These are phyloP conservation scores for Colletotrichum spinosum DNA, from an alignment of 2,329 filamentous ascomycete species.

Conservation along the genomic window DNA sequence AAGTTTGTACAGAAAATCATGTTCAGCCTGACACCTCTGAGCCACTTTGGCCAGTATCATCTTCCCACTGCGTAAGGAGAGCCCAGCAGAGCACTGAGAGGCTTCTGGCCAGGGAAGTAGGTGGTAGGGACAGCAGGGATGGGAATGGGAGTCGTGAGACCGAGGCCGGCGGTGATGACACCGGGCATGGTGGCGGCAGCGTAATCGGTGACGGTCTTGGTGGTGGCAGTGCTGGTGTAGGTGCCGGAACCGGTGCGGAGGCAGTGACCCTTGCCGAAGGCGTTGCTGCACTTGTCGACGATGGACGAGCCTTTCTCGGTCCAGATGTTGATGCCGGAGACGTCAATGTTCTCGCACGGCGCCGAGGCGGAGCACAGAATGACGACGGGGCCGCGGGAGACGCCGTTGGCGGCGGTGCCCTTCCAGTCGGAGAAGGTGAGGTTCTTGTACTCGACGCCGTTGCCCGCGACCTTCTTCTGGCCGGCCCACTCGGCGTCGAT, in stretches of 20 bases:
- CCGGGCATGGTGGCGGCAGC: slow-evolving; percentile 30
- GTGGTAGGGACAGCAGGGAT: slow-evolving; percentile 32
- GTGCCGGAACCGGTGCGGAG: slow-evolving; percentile 26
- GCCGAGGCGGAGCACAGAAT: slow-evolving; percentile 61
- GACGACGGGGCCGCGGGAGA: slow-evolving; percentile 63
- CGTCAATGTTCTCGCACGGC: slow-evolving; percentile 64
- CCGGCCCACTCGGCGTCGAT: slow-evolving; percentile 65
- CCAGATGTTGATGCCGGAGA: slow-evolving; percentile 65
- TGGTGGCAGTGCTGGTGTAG: slow-evolving; percentile 30
- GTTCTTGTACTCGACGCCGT: slow-evolving; percentile 64
- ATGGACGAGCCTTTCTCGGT: slow-evolving; percentile 57
- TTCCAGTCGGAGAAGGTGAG: slow-evolving; percentile 68
- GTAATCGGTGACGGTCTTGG: slow-evolving; percentile 26
- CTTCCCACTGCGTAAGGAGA: neutral
- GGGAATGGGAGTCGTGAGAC: slow-evolving; percentile 24
- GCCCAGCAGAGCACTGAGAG: slow-evolving; percentile 19
- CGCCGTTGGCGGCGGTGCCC: slow-evolving; percentile 62
- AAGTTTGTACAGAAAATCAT: slow-evolving; percentile 22
- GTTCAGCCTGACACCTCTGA: neutral
- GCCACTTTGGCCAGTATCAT: too few relatives aligned
- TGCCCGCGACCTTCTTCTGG: slow-evolving; percentile 53
- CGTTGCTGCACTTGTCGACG: slow-evolving; percentile 59
- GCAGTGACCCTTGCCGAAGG: slow-evolving; percentile 60
- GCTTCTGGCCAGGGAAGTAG: slow-evolving; percentile 29
- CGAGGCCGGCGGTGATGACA: slow-evolving; percentile 25